Evolutionary conservation across 73 alveolate species (phyloP).

Genomic region (Paramecium octaurelia): DNA sequence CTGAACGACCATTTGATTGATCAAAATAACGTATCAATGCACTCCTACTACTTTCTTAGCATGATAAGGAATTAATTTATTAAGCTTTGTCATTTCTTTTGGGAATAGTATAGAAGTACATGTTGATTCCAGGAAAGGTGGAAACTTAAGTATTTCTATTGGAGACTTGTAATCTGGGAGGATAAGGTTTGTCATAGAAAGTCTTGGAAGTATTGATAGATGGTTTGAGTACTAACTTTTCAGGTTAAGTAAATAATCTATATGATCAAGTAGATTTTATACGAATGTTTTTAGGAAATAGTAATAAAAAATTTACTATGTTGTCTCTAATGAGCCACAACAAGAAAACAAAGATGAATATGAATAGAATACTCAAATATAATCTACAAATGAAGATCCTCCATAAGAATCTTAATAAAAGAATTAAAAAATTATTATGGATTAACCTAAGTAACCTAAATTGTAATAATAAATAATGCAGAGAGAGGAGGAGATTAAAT

Average conservation of each 20-base stretch:
- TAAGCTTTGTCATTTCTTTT: slow-evolving; percentile 41
- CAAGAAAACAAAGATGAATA: neutral
- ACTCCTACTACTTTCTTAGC: neutral
- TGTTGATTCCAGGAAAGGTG: slow-evolving; percentile 53
- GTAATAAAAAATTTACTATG: neutral
- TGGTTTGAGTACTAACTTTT: neutral
- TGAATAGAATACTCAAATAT: neutral
- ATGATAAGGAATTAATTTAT: slow-evolving; percentile 16
- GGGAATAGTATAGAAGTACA: slow-evolving; percentile 45
- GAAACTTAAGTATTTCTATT: slow-evolving; percentile 56
- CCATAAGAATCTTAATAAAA: neutral
- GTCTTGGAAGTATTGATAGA: slow-evolving; percentile 41
- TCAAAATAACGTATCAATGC: slow-evolving; percentile 22
- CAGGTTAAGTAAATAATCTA: slow-evolving; percentile 11
- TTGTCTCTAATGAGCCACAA: neutral
- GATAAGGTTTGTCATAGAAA: neutral
- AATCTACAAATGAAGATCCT: neutral
- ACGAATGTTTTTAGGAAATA: neutral
- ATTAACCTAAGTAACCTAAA: neutral
- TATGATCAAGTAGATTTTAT: neutral
- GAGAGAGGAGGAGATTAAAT: neutral
- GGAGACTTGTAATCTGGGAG: slow-evolving; percentile 38
- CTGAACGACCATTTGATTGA: slow-evolving; percentile 32
- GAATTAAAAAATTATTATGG: neutral
- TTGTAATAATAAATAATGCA: neutral